phyloP scores from a whole-genome alignment of 2,329 filamentous ascomycete species.

The Fonsecaea pugnacius region DNA sequence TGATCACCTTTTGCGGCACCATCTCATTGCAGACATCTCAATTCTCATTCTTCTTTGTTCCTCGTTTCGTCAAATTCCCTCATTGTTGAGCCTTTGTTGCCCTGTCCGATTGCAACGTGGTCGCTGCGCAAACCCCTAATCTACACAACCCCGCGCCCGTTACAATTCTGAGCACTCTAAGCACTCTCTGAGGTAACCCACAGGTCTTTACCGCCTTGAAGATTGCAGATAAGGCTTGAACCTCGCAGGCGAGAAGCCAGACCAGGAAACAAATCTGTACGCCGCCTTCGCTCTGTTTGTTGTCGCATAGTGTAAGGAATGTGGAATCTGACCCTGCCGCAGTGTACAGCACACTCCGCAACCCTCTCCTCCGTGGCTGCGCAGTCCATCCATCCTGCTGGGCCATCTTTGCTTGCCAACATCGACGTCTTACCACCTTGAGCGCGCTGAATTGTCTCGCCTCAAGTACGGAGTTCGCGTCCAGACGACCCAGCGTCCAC shows the following conservation, averaged over 20 bases:
- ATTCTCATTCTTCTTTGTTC: conserved; percentile 5
- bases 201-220: conserved; percentile 15
- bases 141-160: conserved; percentile 17
- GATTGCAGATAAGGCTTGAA: conserved; percentile 10
- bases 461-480: neutral
- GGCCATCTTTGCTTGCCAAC: neutral
- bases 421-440: neutral
- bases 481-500: neutral
- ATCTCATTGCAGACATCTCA: conserved; percentile 6
- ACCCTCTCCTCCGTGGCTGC: conserved; percentile 3
- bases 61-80: conserved; percentile 10
- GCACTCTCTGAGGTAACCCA: conserved; percentile 1
- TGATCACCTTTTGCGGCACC: conserved; percentile 14
- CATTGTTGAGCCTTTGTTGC: conserved; percentile 10
- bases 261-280: conserved; percentile 4
- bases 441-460: neutral
- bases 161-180: neutral
- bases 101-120: conserved; percentile 10
- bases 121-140: conserved; percentile 18
- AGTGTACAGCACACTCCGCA: conserved; percentile 8
- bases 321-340: conserved; percentile 17
- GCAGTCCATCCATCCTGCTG: neutral
- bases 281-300: conserved; percentile 10
- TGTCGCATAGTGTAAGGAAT: conserved; percentile 23
- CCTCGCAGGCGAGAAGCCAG: conserved; percentile 17